Percentiles rank a stretch among this genome's conserved stretches.
Evolutionary conservation across 257 asterid species (phyloP).

Genomic region (Solanum boliviense): DNA sequence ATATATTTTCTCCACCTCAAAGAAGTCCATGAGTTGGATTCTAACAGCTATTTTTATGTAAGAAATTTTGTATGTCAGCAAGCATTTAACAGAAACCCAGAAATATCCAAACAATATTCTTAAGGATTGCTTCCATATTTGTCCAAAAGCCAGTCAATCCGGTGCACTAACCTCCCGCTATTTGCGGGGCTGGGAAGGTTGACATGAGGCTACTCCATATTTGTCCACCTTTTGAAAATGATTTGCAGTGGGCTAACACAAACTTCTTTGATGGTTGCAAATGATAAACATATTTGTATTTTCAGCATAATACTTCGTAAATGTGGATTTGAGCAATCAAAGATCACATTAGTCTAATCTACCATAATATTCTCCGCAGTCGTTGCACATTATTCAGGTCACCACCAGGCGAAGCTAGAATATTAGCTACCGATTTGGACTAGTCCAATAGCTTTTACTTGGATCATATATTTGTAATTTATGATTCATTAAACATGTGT

Average conservation of each 20-base stretch:
- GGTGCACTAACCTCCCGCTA: neutral
- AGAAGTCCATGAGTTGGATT: neutral
- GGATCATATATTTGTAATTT: neutral
- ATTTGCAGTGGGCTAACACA: neutral
- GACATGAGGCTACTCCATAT: neutral
- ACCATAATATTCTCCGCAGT: neutral
- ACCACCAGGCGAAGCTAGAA: neutral
- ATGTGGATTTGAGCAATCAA: neutral
- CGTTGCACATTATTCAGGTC: neutral
- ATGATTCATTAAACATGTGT: neutral
- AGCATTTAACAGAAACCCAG: neutral
- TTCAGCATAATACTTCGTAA: neutral
- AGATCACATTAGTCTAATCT: neutral
- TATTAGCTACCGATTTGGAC: neutral
- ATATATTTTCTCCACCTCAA: neutral
- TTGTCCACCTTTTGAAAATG: neutral
- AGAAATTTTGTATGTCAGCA: neutral
- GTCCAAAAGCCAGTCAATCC: neutral
- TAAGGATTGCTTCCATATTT: neutral
- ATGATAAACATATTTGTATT: neutral
- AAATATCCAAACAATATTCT: neutral
- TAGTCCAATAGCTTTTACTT: neutral
- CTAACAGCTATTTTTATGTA: neutral
- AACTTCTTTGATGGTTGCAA: neutral
- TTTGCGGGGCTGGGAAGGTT: neutral